A percentile compares a stretch with the other conserved stretches of the same genome.
Evolutionary conservation across 2,329 filamentous ascomycete species (phyloP).

Genomic region (Penicillium brevicompactum): DNA sequence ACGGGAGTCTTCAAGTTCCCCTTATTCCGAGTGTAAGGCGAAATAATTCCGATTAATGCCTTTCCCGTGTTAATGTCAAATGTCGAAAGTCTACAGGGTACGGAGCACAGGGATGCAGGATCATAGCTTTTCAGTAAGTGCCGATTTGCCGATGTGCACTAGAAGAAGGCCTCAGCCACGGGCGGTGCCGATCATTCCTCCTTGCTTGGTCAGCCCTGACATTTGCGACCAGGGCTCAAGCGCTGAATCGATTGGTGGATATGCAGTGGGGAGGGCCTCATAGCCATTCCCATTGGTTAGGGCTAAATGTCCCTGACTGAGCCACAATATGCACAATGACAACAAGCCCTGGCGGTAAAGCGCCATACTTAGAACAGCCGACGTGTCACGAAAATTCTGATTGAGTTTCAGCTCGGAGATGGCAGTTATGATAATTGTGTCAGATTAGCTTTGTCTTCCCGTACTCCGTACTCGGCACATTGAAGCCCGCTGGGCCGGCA

Average conservation of each 20-base stretch:
- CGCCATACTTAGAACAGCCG: neutral
- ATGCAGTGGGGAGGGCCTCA: neutral
- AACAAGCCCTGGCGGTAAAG: neutral
- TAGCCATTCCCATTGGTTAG: neutral
- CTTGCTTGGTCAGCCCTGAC: conserved; percentile 1
- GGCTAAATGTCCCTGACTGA: neutral
- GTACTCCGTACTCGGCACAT: neutral
- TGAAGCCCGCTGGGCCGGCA: neutral
- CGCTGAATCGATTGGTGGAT: neutral
- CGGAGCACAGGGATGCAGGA: neutral
- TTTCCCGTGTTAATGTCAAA: neutral
- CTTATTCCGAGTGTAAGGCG: neutral
- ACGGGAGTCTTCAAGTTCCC: neutral
- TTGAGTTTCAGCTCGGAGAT: conserved; percentile 7
- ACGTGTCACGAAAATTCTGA: conserved; percentile 12
- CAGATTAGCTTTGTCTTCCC: neutral
- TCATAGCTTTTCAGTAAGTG: neutral
- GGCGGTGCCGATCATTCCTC: conserved; percentile 1
- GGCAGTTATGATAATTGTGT: conserved; percentile 1
- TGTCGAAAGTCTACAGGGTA: neutral
- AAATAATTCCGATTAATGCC: neutral
- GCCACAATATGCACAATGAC: conserved; percentile 7
- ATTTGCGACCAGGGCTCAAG: neutral
- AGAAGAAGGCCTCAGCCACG: conserved; percentile 1
- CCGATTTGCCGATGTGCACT: conserved; percentile 2